Evolutionary conservation across 345 rosid genomes (phyloP), one percentile per base, ranked within the genome.

Genomic region (Noccaea bulbosa): DNA sequence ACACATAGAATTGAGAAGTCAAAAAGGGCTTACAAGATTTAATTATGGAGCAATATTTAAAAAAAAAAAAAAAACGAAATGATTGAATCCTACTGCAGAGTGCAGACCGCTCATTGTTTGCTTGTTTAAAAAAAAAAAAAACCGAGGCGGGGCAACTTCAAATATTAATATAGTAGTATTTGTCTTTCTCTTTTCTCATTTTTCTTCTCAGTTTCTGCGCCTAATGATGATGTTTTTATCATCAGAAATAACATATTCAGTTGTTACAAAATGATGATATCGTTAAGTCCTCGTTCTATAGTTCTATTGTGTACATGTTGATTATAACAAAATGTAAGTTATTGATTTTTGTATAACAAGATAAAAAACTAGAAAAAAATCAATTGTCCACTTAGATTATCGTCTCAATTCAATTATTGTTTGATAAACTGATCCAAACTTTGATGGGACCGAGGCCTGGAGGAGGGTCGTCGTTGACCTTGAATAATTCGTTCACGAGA

Each of bases 1-100:
- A 55, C 39, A 1, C 11, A 65, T 3, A 34, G 40, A 4, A 58
- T 73, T 49, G 77, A 73, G 62, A 73, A 73, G 77, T 73, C 77
- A 73, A 73, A 57, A 9, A 7, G 12, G 46, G 57, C 41, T 38
- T 37, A 37, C 62, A 30, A 45, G 10, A 9, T 52, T 34, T 38
- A 20, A 60, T 55, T 22, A 32, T 64, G 64, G 22, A 11, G 17
- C 10, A 43, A 22, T 54, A 15, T 72, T 65, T 40, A 54, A 38
- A 4, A 0, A 20, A 20, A 20, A 17, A 17, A 17, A 17, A 20
- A 16, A 61, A 24, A 9, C 16, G 34, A 8, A 6, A 55, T 46
- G 65, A 73, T 56, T 56, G 52, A 48, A 57, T 56, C 71, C 8
- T 48, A 56, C 20, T 0, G 22, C 22, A 20, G 22, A 20, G 22